Evolutionary conservation across 2,329 filamentous ascomycete species (phyloP).

Genomic region (Diplodia mutila): DNA sequence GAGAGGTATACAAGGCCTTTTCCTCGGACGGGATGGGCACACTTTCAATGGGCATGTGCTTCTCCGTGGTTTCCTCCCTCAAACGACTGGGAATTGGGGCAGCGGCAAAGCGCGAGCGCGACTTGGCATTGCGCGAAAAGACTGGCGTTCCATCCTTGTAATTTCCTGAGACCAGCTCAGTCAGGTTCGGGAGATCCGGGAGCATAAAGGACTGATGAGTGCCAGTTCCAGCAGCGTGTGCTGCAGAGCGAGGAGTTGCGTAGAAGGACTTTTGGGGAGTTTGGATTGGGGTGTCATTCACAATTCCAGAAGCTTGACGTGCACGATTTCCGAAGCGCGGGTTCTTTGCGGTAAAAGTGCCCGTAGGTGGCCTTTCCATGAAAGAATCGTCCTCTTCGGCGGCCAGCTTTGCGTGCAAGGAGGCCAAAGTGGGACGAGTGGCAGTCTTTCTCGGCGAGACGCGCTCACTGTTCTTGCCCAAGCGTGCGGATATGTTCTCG

Average conservation of each 20-base stretch:
- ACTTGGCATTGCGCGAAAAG: constrained; percentile 54
- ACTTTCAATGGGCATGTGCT: constrained; percentile 55
- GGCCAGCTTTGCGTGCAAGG: constrained; percentile 59
- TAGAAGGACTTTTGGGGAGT: constrained; percentile 30
- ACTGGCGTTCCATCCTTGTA: constrained; percentile 62
- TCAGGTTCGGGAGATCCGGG: constrained; percentile 64
- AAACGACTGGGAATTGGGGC: constrained; percentile 39
- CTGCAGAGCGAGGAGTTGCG: constrained; percentile 30
- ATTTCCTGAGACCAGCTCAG: constrained; percentile 63
- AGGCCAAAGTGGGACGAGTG: constrained; percentile 45
- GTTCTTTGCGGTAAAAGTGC: constrained; percentile 49
- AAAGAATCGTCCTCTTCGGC: constrained; percentile 57
- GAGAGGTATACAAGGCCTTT: constrained; percentile 64
- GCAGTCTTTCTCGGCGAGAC: constrained; percentile 49
- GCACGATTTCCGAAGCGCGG: constrained; percentile 58
- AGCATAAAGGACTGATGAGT: constrained; percentile 65
- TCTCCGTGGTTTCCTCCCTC: constrained; percentile 23
- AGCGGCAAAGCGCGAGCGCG: constrained; percentile 60
- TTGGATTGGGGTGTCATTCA: constrained; percentile 28
- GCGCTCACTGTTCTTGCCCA: constrained; percentile 41
- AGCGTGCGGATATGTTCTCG: constrained; percentile 43
- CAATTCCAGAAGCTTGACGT: constrained; percentile 46
- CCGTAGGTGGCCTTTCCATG: constrained; percentile 53
- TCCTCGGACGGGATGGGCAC: constrained; percentile 64
- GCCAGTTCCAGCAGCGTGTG: constrained; percentile 45